These are phyloP conservation scores for Sporisorium exsertum DNA, from an alignment of 1,284 basidiomycete species.

Conservation along the genomic window DNA sequence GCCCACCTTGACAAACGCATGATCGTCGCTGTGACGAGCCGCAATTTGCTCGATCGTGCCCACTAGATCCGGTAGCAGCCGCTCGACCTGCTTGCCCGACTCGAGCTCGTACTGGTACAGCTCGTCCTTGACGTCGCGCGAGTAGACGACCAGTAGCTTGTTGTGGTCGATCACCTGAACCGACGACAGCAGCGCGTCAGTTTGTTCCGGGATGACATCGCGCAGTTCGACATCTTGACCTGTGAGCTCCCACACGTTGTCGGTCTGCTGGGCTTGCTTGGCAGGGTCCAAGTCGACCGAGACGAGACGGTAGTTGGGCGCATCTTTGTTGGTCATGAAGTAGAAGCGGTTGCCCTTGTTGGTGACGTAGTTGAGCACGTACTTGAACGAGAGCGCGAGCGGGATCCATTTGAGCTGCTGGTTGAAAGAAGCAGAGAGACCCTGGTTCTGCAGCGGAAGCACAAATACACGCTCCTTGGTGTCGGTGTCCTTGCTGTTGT, in stretches of 20 bases:
- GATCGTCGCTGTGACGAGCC: slow-evolving; percentile 74
- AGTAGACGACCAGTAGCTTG: slow-evolving; percentile 78
- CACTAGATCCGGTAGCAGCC: slow-evolving; percentile 77
- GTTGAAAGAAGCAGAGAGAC: slow-evolving; percentile 5
- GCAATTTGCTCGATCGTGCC: slow-evolving; percentile 76
- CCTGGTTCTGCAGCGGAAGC: slow-evolving; percentile 51
- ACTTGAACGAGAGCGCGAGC: slow-evolving; percentile 60
- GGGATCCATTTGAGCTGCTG: slow-evolving; percentile 61
- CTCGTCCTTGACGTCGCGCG: slow-evolving; percentile 84
- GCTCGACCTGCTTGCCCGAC: slow-evolving; percentile 74
- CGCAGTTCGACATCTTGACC: slow-evolving; percentile 69
- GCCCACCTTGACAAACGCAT: slow-evolving; percentile 78
- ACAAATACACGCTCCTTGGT: slow-evolving; percentile 59
- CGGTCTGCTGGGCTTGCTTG: slow-evolving; percentile 37
- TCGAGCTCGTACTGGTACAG: slow-evolving; percentile 78
- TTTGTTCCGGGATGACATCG: slow-evolving; percentile 80
- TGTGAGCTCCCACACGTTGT: slow-evolving; percentile 56
- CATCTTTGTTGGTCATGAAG: slow-evolving; percentile 66
- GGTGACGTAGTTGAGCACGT: slow-evolving; percentile 57
- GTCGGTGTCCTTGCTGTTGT: slow-evolving; percentile 64
- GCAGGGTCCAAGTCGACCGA: slow-evolving; percentile 46
- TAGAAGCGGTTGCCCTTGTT: slow-evolving; percentile 65
- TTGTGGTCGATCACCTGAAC: slow-evolving; percentile 75
- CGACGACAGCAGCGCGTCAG: slow-evolving; percentile 75
- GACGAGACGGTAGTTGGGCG: slow-evolving; percentile 64